Conservation (phyloP, 2,329 filamentous ascomycete genomes). For the Ceratocystis papillata region DNA sequence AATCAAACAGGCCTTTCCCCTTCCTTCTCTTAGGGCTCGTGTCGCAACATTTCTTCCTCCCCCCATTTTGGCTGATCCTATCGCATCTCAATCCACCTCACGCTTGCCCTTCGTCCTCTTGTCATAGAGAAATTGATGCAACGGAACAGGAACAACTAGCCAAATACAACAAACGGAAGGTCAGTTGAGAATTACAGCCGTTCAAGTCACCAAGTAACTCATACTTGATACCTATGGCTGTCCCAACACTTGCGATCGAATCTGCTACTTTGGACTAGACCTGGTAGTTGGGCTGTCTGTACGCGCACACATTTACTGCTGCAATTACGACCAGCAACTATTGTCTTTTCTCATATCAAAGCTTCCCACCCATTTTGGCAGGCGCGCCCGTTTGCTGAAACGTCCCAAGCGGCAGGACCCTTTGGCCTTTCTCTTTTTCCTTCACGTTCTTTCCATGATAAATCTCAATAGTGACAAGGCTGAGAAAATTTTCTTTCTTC, state of each 20-base stretch:
- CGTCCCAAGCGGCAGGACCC: conserved; percentile 7
- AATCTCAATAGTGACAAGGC: not conserved
- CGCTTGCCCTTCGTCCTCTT: not conserved
- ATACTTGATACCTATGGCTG: no score
- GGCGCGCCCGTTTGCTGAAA: conserved; percentile 12
- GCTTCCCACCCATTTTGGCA: conserved; percentile 2
- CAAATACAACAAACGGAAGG: not conserved
- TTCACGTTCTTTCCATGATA: not conserved
- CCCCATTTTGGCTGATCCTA: not conserved
- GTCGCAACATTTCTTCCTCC: not conserved
- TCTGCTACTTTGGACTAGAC: not conserved
- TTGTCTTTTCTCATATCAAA: not conserved
- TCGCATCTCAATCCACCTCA: not conserved
- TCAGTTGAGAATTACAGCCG: not conserved
- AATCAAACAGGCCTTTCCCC: not conserved
- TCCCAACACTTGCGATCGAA: not conserved
- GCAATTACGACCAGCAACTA: not conserved
- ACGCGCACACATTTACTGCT: not conserved
- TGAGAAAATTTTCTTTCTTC: not conserved
- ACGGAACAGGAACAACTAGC: not conserved
- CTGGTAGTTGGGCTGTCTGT: no score
- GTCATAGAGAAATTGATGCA: not conserved
- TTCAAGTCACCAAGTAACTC: not conserved
- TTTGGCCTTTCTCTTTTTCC: not conserved
- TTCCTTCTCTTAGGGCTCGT: not conserved